Conservation (phyloP, 2,329 filamentous ascomycete genomes). For the Paraphoma sp. region DNA sequence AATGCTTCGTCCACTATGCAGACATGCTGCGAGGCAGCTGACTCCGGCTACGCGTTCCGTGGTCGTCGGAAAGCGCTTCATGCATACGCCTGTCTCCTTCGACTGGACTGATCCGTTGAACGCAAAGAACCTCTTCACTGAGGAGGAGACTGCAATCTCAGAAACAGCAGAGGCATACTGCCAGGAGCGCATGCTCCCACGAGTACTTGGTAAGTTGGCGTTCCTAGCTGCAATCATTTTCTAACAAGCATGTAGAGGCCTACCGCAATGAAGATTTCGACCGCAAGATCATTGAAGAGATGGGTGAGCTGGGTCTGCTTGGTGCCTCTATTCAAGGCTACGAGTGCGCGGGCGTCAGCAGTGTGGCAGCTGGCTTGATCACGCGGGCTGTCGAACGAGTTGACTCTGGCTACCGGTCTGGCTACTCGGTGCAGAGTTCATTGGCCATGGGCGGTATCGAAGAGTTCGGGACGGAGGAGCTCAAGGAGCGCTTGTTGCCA, state of each 20-base stretch:
- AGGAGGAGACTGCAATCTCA: conserved; percentile 88
- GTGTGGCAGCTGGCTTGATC: conserved; percentile 87
- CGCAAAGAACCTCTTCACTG: conserved; percentile 77
- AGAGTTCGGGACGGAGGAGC: conserved; percentile 84
- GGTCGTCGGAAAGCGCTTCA: conserved; percentile 47
- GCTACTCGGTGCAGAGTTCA: conserved; percentile 92
- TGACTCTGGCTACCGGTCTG: conserved; percentile 89
- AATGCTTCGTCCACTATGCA: conserved; percentile 55
- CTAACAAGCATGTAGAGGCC: conserved; percentile 64
- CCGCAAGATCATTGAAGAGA: conserved; percentile 82
- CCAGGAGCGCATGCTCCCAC: conserved; percentile 84
- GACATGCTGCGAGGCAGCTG: conserved; percentile 50
- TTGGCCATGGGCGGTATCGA: conserved; percentile 93
- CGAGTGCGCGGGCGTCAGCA: conserved; percentile 85
- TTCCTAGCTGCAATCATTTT: background rate
- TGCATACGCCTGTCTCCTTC: conserved; percentile 62
- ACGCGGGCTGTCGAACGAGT: conserved; percentile 89
- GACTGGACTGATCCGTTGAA: conserved; percentile 92
- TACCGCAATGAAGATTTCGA: conserved; percentile 90
- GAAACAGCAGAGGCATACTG: conserved; percentile 94
- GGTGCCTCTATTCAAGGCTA: conserved; percentile 88
- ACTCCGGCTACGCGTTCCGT: conserved; percentile 32
- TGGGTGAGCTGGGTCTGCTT: conserved; percentile 89
- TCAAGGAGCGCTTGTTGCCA: conserved; percentile 84
- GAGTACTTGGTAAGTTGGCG: conserved; percentile 74